phyloP scores from a whole-genome alignment of 2,329 filamentous ascomycete genomes.

The Fusarium pseudocircinatum region DNA sequence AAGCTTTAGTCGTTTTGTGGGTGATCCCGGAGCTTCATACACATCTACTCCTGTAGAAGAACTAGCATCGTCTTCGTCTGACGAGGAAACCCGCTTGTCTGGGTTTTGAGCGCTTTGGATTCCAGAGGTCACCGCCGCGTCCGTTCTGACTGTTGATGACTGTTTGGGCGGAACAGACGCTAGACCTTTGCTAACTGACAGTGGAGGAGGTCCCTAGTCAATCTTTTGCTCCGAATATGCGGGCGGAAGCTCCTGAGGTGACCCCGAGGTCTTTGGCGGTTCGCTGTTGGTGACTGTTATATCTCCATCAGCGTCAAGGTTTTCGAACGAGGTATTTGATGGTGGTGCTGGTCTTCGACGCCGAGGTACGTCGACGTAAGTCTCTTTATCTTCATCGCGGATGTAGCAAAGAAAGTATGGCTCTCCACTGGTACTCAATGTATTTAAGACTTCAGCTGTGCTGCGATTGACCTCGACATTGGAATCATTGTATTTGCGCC shows the following conservation, averaged over 20 bases:
- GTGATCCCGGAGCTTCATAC: neutral
- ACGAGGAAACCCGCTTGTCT: neutral
- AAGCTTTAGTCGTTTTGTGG: neutral
- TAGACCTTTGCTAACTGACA: neutral
- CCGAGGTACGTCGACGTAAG: slow-evolving; percentile 59
- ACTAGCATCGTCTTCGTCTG: neutral
- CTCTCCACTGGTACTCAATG: slow-evolving; percentile 74
- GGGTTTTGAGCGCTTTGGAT: neutral
- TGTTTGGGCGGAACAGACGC: neutral
- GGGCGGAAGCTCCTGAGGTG: slow-evolving; percentile 19
- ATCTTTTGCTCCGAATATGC: slow-evolving; percentile 23
- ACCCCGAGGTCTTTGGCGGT: neutral
- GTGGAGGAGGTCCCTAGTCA: slow-evolving; percentile 29
- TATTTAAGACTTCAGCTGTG: slow-evolving; percentile 73
- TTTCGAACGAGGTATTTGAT: slow-evolving; percentile 10
- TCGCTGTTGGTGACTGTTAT: slow-evolving; percentile 26
- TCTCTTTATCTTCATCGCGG: slow-evolving; percentile 69
- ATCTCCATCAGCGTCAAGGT: slow-evolving; percentile 41
- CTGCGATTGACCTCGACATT: slow-evolving; percentile 76
- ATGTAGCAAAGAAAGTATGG: slow-evolving; percentile 88
- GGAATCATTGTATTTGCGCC: slow-evolving; percentile 95
- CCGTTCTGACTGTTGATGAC: neutral
- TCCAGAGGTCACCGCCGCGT: neutral
- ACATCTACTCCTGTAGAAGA: neutral
- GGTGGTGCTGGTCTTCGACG: slow-evolving; percentile 42